phyloP scores from a whole-genome alignment of 2,329 filamentous ascomycete species.

The Metarhizium rileyi region DNA sequence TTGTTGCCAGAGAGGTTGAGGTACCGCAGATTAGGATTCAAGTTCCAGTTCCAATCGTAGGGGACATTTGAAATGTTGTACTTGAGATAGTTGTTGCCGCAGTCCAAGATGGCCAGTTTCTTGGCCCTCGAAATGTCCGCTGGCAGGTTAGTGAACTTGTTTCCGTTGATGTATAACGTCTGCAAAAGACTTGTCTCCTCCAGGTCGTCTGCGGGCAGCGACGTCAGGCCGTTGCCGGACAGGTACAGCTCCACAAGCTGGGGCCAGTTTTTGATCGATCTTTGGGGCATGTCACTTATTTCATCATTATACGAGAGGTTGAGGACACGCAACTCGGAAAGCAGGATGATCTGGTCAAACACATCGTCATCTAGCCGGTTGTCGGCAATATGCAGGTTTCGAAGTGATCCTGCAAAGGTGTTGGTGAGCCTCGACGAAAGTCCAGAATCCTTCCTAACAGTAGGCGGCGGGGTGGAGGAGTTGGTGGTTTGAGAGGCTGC shows the following conservation, averaged over 20 bases:
- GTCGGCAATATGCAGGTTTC: constrained; percentile 81
- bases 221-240: constrained; percentile 89
- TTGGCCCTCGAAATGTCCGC: constrained; percentile 92
- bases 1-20: constrained; percentile 97
- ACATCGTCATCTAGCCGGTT: constrained; percentile 92
- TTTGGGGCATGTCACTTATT: constrained; percentile 81
- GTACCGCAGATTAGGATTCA: constrained; percentile 89
- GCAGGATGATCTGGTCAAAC: constrained; percentile 78
- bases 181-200: constrained; percentile 83
- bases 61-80: constrained; percentile 99
- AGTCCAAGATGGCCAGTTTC: constrained; percentile 84
- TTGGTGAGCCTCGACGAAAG: constrained; percentile 68
- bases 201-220: constrained; percentile 83
- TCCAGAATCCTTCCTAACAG: constrained; percentile 75
- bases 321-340: constrained; percentile 75
- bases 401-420: constrained; percentile 80
- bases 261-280: constrained; percentile 82
- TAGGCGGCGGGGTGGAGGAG: constrained; percentile 39
- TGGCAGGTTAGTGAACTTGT: constrained; percentile 93
- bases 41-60: constrained; percentile 99
- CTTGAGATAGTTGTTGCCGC: constrained; percentile 88
- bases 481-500: constrained; percentile 37
- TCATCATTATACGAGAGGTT: constrained; percentile 89
- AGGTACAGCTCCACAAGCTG: constrained; percentile 86
- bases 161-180: constrained; percentile 89